Percentiles rank a stretch among this genome's conserved stretches.
phyloP scores from a whole-genome alignment of 2,329 filamentous ascomycete species.

The Cladophialophora chaetospira region DNA sequence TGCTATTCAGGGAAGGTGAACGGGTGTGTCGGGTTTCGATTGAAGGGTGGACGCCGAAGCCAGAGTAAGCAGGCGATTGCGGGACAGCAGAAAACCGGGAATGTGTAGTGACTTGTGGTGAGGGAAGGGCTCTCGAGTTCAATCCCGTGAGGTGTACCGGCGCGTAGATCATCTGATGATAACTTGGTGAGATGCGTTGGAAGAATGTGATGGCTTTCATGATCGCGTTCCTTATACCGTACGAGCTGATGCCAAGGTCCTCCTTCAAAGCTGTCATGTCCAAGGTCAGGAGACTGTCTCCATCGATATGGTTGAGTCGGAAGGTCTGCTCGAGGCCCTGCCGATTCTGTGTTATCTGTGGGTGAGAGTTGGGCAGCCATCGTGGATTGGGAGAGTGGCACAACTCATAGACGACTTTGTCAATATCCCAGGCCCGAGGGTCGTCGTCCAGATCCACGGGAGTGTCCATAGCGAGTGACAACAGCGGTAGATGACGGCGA shows the following conservation, averaged over 20 bases:
- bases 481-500: background rate
- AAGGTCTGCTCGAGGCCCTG: conserved; percentile 57
- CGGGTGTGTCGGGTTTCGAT: conserved; percentile 1
- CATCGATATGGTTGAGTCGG: conserved; percentile 65
- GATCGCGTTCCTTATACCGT: conserved; percentile 62
- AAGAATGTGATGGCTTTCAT: conserved; percentile 61
- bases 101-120: conserved; percentile 19
- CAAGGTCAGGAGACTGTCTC: conserved; percentile 62
- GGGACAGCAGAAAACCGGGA: conserved; percentile 11
- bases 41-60: conserved; percentile 15
- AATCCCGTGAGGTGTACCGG: conserved; percentile 16
- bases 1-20: conserved; percentile 12
- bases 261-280: conserved; percentile 52
- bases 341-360: conserved; percentile 49
- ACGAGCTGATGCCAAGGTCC: conserved; percentile 59
- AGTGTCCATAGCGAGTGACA: conserved; percentile 18
- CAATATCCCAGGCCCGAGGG: conserved; percentile 73
- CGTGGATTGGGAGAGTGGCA: conserved; percentile 56
- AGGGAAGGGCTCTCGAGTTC: conserved; percentile 10
- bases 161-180: conserved; percentile 37
- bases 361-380: conserved; percentile 39
- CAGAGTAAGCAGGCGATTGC: conserved; percentile 12
- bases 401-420: conserved; percentile 67
- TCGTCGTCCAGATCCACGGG: conserved; percentile 51
- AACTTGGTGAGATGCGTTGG: conserved; percentile 54